Conservation (phyloP, 139 green algal species). For the Tetraselmis chui region DNA sequence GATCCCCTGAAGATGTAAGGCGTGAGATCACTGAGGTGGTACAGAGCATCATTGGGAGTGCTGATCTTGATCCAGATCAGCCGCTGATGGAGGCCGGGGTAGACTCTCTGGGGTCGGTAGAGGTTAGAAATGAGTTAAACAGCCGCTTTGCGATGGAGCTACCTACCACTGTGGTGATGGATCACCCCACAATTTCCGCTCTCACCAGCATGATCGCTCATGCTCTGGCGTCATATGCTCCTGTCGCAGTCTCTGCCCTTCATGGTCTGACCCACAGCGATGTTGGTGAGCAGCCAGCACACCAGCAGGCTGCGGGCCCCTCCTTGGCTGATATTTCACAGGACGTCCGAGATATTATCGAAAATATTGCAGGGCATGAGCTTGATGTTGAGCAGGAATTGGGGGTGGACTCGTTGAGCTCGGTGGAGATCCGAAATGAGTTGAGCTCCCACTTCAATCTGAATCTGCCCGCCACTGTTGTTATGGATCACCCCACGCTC, state of each 20-base stretch:
- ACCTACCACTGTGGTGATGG: constrained; percentile 21
- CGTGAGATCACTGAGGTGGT: too few species aligned
- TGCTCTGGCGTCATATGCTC: neutral
- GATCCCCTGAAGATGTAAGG: too few species aligned
- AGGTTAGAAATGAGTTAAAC: constrained; percentile 62
- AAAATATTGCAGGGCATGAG: neutral
- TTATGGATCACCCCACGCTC: constrained; percentile 47
- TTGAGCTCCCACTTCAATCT: constrained; percentile 24
- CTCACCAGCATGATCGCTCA: neutral
- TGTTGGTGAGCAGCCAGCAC: neutral
- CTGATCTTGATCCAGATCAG: too few species aligned
- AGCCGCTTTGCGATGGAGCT: constrained; percentile 12
- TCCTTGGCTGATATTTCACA: neutral
- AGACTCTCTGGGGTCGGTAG: constrained; percentile 72
- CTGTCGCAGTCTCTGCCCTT: neutral
- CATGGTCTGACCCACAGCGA: constrained; percentile 5
- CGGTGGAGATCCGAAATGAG: constrained; percentile 61
- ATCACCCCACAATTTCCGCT: constrained; percentile 31
- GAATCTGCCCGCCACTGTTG: constrained; percentile 34
- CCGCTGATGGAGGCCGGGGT: constrained; percentile 67
- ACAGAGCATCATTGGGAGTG: constrained; percentile 11
- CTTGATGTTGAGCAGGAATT: constrained; percentile 5
- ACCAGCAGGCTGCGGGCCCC: too few species aligned
- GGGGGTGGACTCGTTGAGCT: constrained; percentile 23
- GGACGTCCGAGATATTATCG: neutral